phyloP scores from a whole-genome alignment of 768 basidiomycete species.

The Ephemerocybe angulata region DNA sequence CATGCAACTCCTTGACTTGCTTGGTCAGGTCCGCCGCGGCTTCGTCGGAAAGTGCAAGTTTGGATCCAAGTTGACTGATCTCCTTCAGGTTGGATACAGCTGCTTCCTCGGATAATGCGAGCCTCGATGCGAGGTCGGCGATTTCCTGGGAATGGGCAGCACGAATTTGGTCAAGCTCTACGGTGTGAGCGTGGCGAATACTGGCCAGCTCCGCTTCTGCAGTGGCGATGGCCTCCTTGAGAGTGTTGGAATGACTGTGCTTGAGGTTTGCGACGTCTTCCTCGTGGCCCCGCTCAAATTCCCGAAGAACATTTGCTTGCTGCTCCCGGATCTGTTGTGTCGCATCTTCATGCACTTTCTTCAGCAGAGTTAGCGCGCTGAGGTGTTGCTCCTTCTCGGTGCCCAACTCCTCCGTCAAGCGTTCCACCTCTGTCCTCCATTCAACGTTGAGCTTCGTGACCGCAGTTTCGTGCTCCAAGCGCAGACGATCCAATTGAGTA shows the following conservation, averaged over 20 bases:
- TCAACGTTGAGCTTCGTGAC: conserved; percentile 54
- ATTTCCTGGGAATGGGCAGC: conserved; percentile 48
- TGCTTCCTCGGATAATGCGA: conserved; percentile 36
- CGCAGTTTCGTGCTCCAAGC: conserved; percentile 53
- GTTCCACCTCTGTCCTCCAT: conserved; percentile 47
- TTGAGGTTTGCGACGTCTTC: conserved; percentile 50
- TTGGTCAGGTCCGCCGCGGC: conserved; percentile 7
- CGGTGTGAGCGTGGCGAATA: conserved; percentile 38
- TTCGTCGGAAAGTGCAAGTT: conserved; percentile 26
- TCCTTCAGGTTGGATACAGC: conserved; percentile 36
- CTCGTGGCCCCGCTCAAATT: conserved; percentile 54
- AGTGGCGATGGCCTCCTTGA: conserved; percentile 28
- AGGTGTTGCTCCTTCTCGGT: conserved; percentile 43
- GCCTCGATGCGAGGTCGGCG: conserved; percentile 34
- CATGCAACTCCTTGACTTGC: neutral
- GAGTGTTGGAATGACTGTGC: conserved; percentile 40
- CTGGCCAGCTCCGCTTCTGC: conserved; percentile 25
- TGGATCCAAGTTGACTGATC: conserved; percentile 20
- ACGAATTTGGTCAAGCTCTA: conserved; percentile 36
- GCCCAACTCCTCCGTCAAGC: conserved; percentile 39
- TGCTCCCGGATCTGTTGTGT: conserved; percentile 43
- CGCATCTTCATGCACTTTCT: conserved; percentile 14
- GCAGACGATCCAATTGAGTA: conserved; percentile 55
- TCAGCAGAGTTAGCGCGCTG: conserved; percentile 16
- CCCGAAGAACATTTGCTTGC: conserved; percentile 50